Evolutionary conservation across 2,329 filamentous ascomycete species (phyloP).

Genomic region (Penicillium sp.): DNA sequence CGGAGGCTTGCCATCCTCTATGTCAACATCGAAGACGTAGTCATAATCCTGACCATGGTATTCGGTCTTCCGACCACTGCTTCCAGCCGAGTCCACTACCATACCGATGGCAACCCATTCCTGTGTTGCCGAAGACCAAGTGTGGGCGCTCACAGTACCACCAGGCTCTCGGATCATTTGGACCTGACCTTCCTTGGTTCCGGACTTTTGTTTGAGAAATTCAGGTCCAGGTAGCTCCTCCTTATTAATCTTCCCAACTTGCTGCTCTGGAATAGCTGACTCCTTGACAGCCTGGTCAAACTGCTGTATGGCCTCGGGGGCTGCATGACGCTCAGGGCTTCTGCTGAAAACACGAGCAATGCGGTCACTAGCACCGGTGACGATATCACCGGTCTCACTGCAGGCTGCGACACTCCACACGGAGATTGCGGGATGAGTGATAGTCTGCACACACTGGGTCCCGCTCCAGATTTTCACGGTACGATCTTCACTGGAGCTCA

Average conservation of each 20-base stretch:
- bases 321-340: constrained; percentile 65
- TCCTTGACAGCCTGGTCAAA: constrained; percentile 81
- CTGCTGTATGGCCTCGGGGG: constrained; percentile 62
- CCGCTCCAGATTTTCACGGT: constrained; percentile 87
- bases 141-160: constrained; percentile 79
- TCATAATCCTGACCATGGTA: constrained; percentile 88
- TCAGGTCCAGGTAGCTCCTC: constrained; percentile 86
- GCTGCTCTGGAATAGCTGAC: constrained; percentile 84
- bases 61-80: constrained; percentile 71
- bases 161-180: constrained; percentile 84
- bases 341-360: constrained; percentile 81
- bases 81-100: constrained; percentile 84
- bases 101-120: constrained; percentile 91
- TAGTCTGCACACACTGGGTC: constrained; percentile 82
- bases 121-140: constrained; percentile 71
- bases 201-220: constrained; percentile 74
- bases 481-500: constrained; percentile 91
- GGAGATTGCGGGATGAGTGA: constrained; percentile 93
- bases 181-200: constrained; percentile 94
- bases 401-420: constrained; percentile 92
- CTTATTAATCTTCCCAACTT: constrained; percentile 80
- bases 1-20: constrained; percentile 88
- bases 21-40: constrained; percentile 94
- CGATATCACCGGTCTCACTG: constrained; percentile 79
- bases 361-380: constrained; percentile 87